Percentiles rank a stretch among this genome's conserved stretches.
phyloP scores from a whole-genome alignment of 305 asterid species.

The Fraxinus baroniana region DNA sequence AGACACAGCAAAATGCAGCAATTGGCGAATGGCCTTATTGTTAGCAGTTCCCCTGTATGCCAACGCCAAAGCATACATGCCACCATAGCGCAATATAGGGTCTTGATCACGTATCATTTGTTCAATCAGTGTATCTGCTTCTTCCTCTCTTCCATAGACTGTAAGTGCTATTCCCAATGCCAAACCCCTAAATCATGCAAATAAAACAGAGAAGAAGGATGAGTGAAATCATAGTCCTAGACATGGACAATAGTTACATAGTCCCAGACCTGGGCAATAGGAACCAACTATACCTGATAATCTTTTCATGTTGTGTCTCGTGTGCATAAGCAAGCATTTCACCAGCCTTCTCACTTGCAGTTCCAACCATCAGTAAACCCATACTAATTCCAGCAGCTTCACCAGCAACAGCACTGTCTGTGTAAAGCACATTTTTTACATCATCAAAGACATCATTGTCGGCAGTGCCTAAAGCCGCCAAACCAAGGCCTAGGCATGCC shows the following conservation, averaged over 20 bases:
- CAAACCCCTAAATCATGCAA: slow-evolving; percentile 59
- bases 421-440: slow-evolving; percentile 77
- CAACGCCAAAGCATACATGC: slow-evolving; percentile 95
- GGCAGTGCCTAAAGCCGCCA: slow-evolving; percentile 97
- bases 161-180: slow-evolving; percentile 92
- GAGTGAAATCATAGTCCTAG: slow-evolving; percentile 1
- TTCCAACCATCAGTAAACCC: slow-evolving; percentile 99
- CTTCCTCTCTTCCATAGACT: slow-evolving; percentile 92
- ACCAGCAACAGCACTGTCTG: slow-evolving; percentile 99
- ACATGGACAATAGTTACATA: neutral
- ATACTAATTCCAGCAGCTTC: slow-evolving; percentile 99
- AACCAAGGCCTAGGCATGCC: slow-evolving; percentile 99
- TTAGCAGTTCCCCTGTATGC: slow-evolving; percentile 96
- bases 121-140: slow-evolving; percentile 84
- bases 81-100: slow-evolving; percentile 93
- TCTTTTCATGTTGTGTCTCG: slow-evolving; percentile 98
- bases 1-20: slow-evolving; percentile 95
- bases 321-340: slow-evolving; percentile 99
- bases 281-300: slow-evolving; percentile 61
- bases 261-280: slow-evolving; percentile 12
- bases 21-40: slow-evolving; percentile 91
- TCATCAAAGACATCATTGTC: slow-evolving; percentile 91
- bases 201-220: neutral
- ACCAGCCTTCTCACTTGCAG: slow-evolving; percentile 91
- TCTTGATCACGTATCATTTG: slow-evolving; percentile 98